A percentile compares a stretch with the other conserved stretches of the same genome.
Evolutionary conservation across 768 basidiomycete species (phyloP).

Genomic region (Lactifluus echinatus): DNA sequence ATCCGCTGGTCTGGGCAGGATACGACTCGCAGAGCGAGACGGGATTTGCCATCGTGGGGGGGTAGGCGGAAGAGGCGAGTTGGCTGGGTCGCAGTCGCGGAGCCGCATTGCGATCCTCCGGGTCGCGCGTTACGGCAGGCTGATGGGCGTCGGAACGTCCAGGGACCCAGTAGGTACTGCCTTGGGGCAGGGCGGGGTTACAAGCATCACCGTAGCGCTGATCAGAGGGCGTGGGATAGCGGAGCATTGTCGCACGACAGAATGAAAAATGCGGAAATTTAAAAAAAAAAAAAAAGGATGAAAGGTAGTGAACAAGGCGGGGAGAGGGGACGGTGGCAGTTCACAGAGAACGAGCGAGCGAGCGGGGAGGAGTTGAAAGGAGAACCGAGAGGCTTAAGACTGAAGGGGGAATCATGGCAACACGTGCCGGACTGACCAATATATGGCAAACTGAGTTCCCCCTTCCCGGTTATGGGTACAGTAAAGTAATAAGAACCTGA

Average conservation of each 20-base stretch:
- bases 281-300: too few species aligned
- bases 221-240: conserved; percentile 6
- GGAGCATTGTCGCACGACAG: not conserved
- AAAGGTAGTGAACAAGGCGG: not conserved
- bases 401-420: conserved; percentile 6
- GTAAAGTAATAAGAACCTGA: conserved; percentile 6
- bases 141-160: not conserved
- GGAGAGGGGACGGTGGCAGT: not conserved
- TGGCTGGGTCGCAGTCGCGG: conserved; percentile 3
- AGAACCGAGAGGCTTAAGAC: conserved; percentile 10
- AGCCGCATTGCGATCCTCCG: conserved; percentile 2
- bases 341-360: not conserved
- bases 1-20: not conserved
- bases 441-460: not conserved
- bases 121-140: conserved; percentile 14
- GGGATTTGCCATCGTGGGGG: not conserved
- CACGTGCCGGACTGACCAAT: conserved; percentile 10
- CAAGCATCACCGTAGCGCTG: not conserved
- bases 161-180: conserved; percentile 5
- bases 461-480: conserved; percentile 6
- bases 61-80: not conserved
- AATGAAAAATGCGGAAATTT: not conserved
- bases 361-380: not conserved
- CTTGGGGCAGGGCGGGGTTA: not conserved
- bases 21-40: conserved; percentile 1